Base-by-base conservation (phyloP, 768 basidiomycete species). In the Tylopilus cervinicoccineus region DNA sequence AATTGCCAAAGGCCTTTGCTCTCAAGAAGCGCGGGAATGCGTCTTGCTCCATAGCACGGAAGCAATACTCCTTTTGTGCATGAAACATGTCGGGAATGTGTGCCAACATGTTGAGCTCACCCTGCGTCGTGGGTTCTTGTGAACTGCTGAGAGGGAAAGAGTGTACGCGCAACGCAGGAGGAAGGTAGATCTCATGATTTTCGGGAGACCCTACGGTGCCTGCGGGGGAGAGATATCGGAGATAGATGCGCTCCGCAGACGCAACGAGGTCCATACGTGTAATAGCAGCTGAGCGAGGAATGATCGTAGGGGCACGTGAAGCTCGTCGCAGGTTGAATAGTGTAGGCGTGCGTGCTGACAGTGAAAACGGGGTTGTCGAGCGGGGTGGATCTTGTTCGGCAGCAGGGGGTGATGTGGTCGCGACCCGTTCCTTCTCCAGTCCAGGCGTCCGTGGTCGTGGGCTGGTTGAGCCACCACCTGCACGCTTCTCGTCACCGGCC, bases 101-200 rank as follows among this genome's bases (percentile, higher is more conserved):
- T 0, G 94, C 95, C 76, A 95, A 79, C 55, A 88, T 69, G 36
- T 75, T 79, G 34, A 83, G 67, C 68, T 93, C 92, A 51, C 62
- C 64, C 61, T 78, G 76, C 5, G 82, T 73, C 62, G 76, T 80
- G 3, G 90, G 91, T 48, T 92, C 84, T 36, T 83, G 78, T 2
- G 76, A 70, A 58, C 83, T 83, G 59, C 76, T 88, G 46, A 93
- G 75, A 3, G 93, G 93, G 75, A 99, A 98, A 22, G 79, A 77
- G 67, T 94, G 84, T 61, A 98, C 84, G 42, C 96, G 89, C 37
- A 99, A 79, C 20, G 89, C 79, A 1, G 93, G 89, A 0, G 96
- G 96, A 17, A 99, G 85, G 66, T 98, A 98, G 42, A 99, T 94
- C 73, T 98, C 95, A 67, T 97, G 95, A 69, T 93, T 94, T 64